Base-by-base conservation (phyloP, 1,284 basidiomycete genomes). In the Anthracocystis panici-leucophaei region DNA sequence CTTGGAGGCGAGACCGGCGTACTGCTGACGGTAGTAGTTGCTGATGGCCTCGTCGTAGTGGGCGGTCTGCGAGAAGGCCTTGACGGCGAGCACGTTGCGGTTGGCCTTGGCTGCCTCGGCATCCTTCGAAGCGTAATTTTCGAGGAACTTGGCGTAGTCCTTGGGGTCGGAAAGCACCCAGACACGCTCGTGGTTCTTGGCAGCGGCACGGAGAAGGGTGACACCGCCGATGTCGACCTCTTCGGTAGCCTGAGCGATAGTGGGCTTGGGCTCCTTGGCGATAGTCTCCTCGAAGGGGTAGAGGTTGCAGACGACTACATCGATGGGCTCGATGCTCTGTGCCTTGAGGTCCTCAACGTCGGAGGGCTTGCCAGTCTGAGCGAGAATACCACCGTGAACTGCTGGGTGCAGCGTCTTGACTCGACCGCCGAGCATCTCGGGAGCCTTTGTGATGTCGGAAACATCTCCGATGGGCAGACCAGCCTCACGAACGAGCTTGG, bases 331-430 rank as follows among this genome's bases (percentile, higher is more conserved):
- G 67, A 80, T 79, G 41, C 60, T 50, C 62, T 83, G 78, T 6
- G 69, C 75, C 42, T 78, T 66, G 46, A 85, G 71, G 60, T 85
- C 83, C 46, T 73, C 57, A 38, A 71, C 75, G 68, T 85, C 83
- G 21, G 77, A 79, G n/a, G 77, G 49, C 65, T 83, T 81, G 51
- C 63, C 44, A n/a, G 76, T 78, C 67, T 83, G 83, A 21, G 83
- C 82, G 18, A 84, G 76, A 54, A 84, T 84, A 49, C 95, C 97
- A 84, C 97, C 97, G 85, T 99, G 97, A 25, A 99, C 94, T 21
- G 93, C 95, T 55, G 97, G 97, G 85, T 99, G 97, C n/a, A 99
- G 90, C 6, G 97, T 99, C 88, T 99, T 99, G 75, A 99, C 97
- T 73, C 97, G 90, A 46, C 97, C 97, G 60, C 96, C 95, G 16